Base-by-base conservation (phyloP, 2,329 filamentous ascomycete genomes). In the Aspergillus fructus region DNA sequence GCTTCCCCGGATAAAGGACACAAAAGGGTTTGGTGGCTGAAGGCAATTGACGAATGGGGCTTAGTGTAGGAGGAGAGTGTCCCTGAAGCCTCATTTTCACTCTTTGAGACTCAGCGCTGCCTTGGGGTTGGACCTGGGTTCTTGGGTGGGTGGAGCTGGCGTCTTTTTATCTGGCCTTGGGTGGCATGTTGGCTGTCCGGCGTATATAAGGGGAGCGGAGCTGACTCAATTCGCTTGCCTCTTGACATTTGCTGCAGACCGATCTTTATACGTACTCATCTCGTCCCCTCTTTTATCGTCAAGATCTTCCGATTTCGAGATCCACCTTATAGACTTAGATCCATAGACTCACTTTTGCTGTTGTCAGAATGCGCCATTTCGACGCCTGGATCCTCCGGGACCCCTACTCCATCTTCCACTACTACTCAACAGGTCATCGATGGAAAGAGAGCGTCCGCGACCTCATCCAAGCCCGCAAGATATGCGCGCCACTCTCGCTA, bases 361-460 rank as follows among this genome's bases (percentile, higher is more conserved):
- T 21, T 33, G 15, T 34, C 49, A 61, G 45, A 24, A 74, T 74
- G 72, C 70, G 72, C 47, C 72, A 75, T 58, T 74, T 75, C 60
- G 72, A 75, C 52, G 62, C 72, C 53, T 75, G 72, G 72, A 55
- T 74, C 59, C 61, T 75, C 19, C 70, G 72, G 21, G 72, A 75
- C 53, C 72, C 72, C 42, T 75, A 74, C 57, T 73, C 71, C 17
- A 74, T 75, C 61, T 74, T 68, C 60, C 72, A 75, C 53, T 75
- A 74, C 55, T 75, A 75, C 39, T 62, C 71, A 39, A 72, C 68
- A 30, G 70, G 70, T 5, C 69, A 66, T 27, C 65, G 68, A 48
- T 75, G 72, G 72, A 66, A 72, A 55, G 71, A 74, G 41, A 67
- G 68, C 6, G 56, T 75, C 43, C 70, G 71, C 40, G 64, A 67